Evolutionary conservation across 2,329 filamentous ascomycete species (phyloP), one percentile per base, ranked within the genome.

Genomic region (Ascochyta viciae-villosae): DNA sequence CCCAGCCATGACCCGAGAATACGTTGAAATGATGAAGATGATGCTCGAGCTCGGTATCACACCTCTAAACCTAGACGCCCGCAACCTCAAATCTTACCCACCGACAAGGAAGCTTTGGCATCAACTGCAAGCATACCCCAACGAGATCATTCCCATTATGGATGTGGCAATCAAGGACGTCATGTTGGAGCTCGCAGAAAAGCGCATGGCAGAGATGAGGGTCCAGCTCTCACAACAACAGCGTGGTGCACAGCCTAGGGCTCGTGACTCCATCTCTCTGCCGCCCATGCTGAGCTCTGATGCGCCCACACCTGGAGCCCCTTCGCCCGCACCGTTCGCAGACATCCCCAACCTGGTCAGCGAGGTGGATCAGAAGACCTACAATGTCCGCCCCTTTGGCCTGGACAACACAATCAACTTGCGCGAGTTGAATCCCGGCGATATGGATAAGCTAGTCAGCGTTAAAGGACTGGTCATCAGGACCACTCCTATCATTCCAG

Each of bases 401-500:
- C 80, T 98, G 41, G 93, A 97, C 68, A 85, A 88, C 61, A 89
- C 89, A 0, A 91, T 93, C 63, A 99, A 99, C 67, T 83, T 99
- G 80, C 87, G 95, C 77, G 95, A 98, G 59, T 83, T 99, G 33
- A 96, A 99, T 72, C 95, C 95, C 4, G 90, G 90, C 84, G 92
- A 98, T 71, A 96, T 98, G 86, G 96, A 99, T 77, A 96, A 96
- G 72, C 85, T 99, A 63, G 89, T 99, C 63, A 91, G 89, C 63
- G 89, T 99, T 77, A 99, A 98, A 78, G 95, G 95, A 41, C 83
- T 99, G 15, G 95, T 99, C 58, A 99, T 99, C 70, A 88, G 95
- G 60, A 90, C 95, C 3, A 98, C 95, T 0, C 92, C 95, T 0
- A 91, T 99, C 63, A 98, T 99, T 62, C 95, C 95, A 0, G 95